Evolutionary conservation across 345 rosid species (phyloP).

Genomic region (Moricandia moricandioides): DNA sequence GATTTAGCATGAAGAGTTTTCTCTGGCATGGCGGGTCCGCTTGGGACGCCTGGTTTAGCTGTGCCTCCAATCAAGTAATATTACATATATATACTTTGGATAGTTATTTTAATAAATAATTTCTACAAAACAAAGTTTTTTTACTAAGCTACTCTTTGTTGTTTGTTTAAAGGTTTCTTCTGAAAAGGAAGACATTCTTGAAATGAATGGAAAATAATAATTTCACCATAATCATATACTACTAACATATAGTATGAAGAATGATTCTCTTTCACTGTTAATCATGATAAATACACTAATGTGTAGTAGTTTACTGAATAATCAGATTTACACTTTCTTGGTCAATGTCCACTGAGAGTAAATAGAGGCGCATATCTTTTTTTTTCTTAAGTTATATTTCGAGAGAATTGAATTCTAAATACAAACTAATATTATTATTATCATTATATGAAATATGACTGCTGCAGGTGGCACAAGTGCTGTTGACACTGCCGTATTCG

Average conservation of each 20-base stretch:
- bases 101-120: neutral
- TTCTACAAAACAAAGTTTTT: neutral
- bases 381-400: neutral
- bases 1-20: constrained; percentile 55
- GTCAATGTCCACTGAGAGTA: neutral
- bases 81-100: neutral
- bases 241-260: neutral
- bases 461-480: constrained; percentile 82
- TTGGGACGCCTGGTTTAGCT: constrained; percentile 99
- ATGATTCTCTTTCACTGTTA: neutral
- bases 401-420: neutral
- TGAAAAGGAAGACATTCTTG: neutral
- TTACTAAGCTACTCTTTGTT: neutral
- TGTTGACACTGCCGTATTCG: constrained; percentile 89
- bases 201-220: neutral
- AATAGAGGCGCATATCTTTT: neutral
- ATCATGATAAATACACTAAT: neutral
- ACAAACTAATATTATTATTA: neutral
- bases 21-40: constrained; percentile 98
- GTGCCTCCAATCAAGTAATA: constrained; percentile 88
- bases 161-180: neutral
- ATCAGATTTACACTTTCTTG: neutral
- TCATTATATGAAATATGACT: neutral
- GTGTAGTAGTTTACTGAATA: neutral
- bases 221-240: neutral